Evolutionary conservation across 192 early-diverging fungal genomes (phyloP), one percentile per base, ranked within the genome.

Genomic region (Phycomyces nitens): DNA sequence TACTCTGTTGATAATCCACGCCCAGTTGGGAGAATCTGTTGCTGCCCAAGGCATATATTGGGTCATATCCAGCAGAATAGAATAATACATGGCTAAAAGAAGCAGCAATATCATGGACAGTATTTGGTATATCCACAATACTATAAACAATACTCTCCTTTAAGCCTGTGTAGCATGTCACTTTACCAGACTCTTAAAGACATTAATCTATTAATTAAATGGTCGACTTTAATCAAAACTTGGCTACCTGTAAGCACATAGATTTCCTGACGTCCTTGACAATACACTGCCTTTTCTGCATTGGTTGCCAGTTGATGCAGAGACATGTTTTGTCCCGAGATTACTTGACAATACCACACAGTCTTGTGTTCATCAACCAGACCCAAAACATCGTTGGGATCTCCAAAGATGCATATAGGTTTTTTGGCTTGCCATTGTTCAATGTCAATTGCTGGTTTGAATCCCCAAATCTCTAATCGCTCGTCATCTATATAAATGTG

Each of bases 1-100:
- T 2, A 11, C 40, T 21, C 14, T 63, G 52, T 23, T 63, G 62
- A 55, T 41, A 63, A 22, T 54, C 39, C 12, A 53, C 7, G 4
- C 62, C 62, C 22, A 63, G 16, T n/a, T 63, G 62, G 0, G 62
- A 63, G 6, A 63, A 54, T 1, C 62, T 27, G 21, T 63, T 63
- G 11, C 27, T 53, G 21, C 62, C 62, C 23, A 63, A 23, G 10
- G 44, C 62, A 42, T 63, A 63, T 7, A 63, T 27, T 16, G 62
- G 62, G 0, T 27, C 11, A 54, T n/a, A 43, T 11, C 38, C 18
- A 41, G 23, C 6, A 24, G 52, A 40, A 42, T 7, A 42, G 15
- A 63, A 63, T 15, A 63, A 53, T 15, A 63, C 16, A 54, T 63
- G 62, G 15, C 21, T 63, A 22, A 23, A 15, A 16, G 62, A 63